Evolutionary conservation across 352 stramenopile species (phyloP), one percentile per base, ranked within the genome.

Genomic region (Phytophthora fragariaefolia): DNA sequence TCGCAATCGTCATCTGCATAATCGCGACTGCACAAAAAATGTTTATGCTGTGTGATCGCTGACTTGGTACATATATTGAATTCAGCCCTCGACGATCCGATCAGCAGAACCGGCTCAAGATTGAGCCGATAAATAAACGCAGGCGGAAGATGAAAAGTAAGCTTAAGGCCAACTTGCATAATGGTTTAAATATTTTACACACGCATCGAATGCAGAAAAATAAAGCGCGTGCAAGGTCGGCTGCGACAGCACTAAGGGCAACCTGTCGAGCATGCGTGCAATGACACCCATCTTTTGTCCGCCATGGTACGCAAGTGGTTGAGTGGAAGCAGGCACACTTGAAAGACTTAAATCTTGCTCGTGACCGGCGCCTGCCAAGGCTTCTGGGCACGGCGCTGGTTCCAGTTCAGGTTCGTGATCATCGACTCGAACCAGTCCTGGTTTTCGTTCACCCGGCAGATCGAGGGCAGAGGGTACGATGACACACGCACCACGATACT

Each of bases 351-450:
- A 32, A 76, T 76, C 32, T 79, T 79, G 62, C 71, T 71, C 12
- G 58, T 56, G 30, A 56, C 71, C 51, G 72, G 55, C 24, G 77
- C 57, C 15, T 82, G 60, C 84, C 86, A 96, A 2, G 89, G 89
- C 63, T 96, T 96, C 55, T 94, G 85, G 17, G 80, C 80, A 20
- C 85, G 84, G 28, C 84, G 88, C 66, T 93, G 87, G 75, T 98
- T 98, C 92, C 92, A 98, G 72, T 97, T 95, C n/a, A 98, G 81
- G 59, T 96, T 96, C 13, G 87, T 91, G 67, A 96, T 96, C 81
- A 98, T 96, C 2, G 85, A 94, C 65, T 93, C 77, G 61, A 98
- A 97, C 92, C 92, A 98, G 71, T 98, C 90, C 65, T 94, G 84
- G 59, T 95, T 97, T 66, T 97, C 90, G 66, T 96, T 96, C 26